A percentile compares a stretch with the other conserved stretches of the same genome.
Evolutionary conservation across 2,329 filamentous ascomycete genomes (phyloP).

Genomic region (Talaromyces sp.): DNA sequence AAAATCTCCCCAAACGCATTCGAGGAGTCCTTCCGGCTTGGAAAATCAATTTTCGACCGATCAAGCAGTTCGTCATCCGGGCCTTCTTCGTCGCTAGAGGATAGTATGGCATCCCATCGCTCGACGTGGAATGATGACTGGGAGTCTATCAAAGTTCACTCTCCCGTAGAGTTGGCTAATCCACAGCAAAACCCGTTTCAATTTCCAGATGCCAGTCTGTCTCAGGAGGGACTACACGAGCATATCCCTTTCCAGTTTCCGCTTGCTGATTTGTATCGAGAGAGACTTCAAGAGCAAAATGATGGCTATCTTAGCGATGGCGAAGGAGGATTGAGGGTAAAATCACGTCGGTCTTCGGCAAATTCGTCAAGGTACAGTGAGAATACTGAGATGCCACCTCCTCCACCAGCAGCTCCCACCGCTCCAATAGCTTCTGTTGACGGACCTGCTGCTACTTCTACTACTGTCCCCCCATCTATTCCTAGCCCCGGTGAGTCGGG

Average conservation of each 20-base stretch:
- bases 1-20: conserved; percentile 43
- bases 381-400: conserved; percentile 28
- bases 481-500: conserved; percentile 22
- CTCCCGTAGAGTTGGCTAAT: background rate
- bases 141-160: conserved; percentile 18
- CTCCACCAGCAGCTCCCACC: conserved; percentile 18
- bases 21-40: conserved; percentile 35
- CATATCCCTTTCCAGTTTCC: conserved; percentile 23
- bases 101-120: conserved; percentile 31
- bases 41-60: conserved; percentile 47
- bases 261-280: conserved; percentile 33
- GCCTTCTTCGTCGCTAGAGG: conserved; percentile 40
- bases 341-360: conserved; percentile 26
- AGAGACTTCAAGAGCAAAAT: conserved; percentile 29
- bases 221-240: conserved; percentile 23
- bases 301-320: conserved; percentile 35
- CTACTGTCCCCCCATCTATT: background rate
- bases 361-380: conserved; percentile 29
- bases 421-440: conserved; percentile 12
- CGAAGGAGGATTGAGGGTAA: conserved; percentile 24
- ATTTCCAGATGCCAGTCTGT: conserved; percentile 34
- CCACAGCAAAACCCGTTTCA: conserved; percentile 24
- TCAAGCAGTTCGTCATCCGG: conserved; percentile 46
- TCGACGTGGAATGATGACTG: conserved; percentile 34
- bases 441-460: background rate